phyloP scores from a whole-genome alignment of 208 protist species.

The Trypanosoma cruzi region DNA sequence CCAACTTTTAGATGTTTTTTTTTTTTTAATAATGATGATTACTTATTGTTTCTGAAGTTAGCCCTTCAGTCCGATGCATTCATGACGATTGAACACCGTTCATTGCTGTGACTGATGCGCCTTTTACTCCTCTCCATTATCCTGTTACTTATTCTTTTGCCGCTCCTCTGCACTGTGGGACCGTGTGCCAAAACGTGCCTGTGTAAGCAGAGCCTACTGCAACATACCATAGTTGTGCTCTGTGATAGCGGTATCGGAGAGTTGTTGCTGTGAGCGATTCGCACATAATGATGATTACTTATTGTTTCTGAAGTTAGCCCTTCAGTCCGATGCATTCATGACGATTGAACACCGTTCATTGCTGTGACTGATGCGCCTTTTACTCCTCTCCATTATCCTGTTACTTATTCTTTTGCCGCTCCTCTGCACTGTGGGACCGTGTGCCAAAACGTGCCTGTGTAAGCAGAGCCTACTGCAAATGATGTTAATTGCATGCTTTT shows the following conservation, averaged over 20 bases:
- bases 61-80: too few relatives aligned
- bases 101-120: neutral
- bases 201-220: conserved; percentile 23
- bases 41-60: too few relatives aligned
- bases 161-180: neutral
- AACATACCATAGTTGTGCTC: too few relatives aligned
- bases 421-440: neutral
- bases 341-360: conserved; percentile 13
- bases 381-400: neutral
- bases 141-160: neutral
- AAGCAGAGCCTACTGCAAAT: conserved; percentile 22
- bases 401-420: too few relatives aligned
- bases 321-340: too few relatives aligned
- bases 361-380: neutral
- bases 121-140: conserved; percentile 2
- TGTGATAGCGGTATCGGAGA: too few relatives aligned
- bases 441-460: conserved; percentile 22
- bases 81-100: conserved; percentile 16
- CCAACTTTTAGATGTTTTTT: neutral
- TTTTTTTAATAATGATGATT: too few relatives aligned
- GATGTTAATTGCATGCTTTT: conserved; percentile 1
- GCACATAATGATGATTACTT: too few relatives aligned
- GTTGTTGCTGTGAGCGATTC: too few relatives aligned
- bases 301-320: too few relatives aligned
- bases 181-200: conserved; percentile 18